phyloP scores from a whole-genome alignment of 192 early-diverging fungal genomes.

The Martensiomyces pterosporus region DNA sequence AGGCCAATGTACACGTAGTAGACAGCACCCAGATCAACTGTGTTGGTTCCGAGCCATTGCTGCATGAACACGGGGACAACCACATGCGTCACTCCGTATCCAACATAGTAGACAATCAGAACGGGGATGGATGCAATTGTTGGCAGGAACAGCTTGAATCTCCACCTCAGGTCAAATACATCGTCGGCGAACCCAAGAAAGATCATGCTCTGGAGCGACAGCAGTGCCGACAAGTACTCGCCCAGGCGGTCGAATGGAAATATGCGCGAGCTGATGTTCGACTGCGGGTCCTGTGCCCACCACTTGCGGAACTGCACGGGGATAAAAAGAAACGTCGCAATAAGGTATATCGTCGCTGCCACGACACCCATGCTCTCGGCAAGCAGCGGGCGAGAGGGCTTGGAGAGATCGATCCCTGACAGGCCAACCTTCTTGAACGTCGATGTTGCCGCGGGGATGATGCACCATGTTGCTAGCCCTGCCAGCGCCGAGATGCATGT shows the following conservation, averaged over 20 bases:
- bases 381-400: slow-evolving; percentile 61
- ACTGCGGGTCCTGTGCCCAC: slow-evolving; percentile 45
- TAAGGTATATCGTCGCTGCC: slow-evolving; percentile 82
- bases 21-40: slow-evolving; percentile 79
- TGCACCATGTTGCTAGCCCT: slow-evolving; percentile 63
- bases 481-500: slow-evolving; percentile 66
- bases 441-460: slow-evolving; percentile 60
- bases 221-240: slow-evolving; percentile 84
- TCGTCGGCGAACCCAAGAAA: slow-evolving; percentile 98
- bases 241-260: slow-evolving; percentile 62
- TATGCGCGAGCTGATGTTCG: slow-evolving; percentile 5
- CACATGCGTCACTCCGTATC: slow-evolving; percentile 82
- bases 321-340: slow-evolving; percentile 86
- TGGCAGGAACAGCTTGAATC: slow-evolving; percentile 93
- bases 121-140: slow-evolving; percentile 89
- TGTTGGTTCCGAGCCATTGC: slow-evolving; percentile 57
- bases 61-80: slow-evolving; percentile 82
- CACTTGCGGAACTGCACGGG: slow-evolving; percentile 90
- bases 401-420: slow-evolving; percentile 77
- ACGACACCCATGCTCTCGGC: slow-evolving; percentile 93
- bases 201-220: slow-evolving; percentile 94
- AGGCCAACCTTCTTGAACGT: slow-evolving; percentile 77
- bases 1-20: slow-evolving; percentile 94
- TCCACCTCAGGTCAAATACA: slow-evolving; percentile 92
- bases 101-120: slow-evolving; percentile 90